Evolutionary conservation across 129 eudicot species (phyloP).

Genomic region (Cynara cardunculus): DNA sequence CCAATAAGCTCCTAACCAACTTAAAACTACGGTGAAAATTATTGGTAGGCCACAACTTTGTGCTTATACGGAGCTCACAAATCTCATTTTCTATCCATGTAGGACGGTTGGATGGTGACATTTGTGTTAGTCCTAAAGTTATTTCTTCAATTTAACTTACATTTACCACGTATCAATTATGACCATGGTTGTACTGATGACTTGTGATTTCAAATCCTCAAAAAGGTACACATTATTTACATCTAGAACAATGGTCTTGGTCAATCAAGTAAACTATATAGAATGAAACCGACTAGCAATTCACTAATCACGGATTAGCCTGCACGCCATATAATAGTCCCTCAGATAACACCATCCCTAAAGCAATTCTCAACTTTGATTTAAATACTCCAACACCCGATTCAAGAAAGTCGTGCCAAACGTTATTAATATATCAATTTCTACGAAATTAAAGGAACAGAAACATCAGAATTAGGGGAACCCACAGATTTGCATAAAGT

Average conservation of each 20-base stretch:
- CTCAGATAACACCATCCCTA: conserved; percentile 16
- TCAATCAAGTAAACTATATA: conserved; percentile 9
- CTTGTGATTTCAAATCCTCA: background rate
- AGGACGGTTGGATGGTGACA: background rate
- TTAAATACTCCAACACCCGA: background rate
- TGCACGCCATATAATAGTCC: background rate
- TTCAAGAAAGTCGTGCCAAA: background rate
- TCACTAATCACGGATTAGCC: background rate
- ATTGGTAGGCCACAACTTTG: background rate
- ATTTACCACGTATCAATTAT: background rate
- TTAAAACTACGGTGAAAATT: background rate
- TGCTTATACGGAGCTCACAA: background rate
- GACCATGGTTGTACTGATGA: background rate
- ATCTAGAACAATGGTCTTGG: conserved; percentile 3
- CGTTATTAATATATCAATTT: background rate
- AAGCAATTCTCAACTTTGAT: background rate
- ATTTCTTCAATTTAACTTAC: background rate
- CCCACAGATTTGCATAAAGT: background rate
- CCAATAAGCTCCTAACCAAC: background rate
- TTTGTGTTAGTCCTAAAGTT: background rate
- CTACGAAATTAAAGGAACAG: background rate
- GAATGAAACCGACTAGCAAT: background rate
- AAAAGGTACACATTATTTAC: background rate
- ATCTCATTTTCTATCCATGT: background rate
- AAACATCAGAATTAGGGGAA: background rate